Conservation (phyloP, 176 grass and related monocot species). For the Thinopyrum elongatum region DNA sequence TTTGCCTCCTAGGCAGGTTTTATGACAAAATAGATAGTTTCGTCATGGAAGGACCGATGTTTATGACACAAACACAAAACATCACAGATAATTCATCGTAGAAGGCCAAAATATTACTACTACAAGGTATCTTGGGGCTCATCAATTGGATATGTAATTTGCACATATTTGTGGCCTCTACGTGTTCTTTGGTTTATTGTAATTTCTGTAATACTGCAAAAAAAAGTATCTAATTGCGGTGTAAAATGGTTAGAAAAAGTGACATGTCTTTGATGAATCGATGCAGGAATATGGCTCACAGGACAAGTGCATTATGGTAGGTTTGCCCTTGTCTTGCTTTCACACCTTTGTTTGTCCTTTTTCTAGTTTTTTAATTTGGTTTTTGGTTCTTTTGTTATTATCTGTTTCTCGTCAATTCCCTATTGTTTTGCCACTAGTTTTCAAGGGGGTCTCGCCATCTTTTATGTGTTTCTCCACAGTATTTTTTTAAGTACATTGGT, state of each 20-base stretch:
- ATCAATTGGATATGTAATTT: too few species aligned
- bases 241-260: background rate
- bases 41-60: too few species aligned
- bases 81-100: too few species aligned
- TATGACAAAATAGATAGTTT: too few species aligned
- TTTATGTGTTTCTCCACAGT: background rate
- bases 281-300: background rate
- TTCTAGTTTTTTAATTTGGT: background rate
- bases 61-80: too few species aligned
- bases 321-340: background rate
- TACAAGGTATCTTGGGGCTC: too few species aligned
- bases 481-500: background rate
- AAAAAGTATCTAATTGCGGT: background rate
- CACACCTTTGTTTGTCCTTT: background rate
- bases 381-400: background rate
- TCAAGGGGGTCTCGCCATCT: background rate
- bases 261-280: background rate
- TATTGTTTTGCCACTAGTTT: background rate
- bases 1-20: too few species aligned
- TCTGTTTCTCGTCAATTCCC: background rate
- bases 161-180: too few species aligned
- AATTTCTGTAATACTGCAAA: background rate
- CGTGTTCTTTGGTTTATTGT: too few species aligned
- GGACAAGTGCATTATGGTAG: background rate
- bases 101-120: too few species aligned